Evolutionary conservation across 805 yeast species (phyloP), one percentile per base, ranked within the genome.

Genomic region (Kluyveromyces wickerhamii): DNA sequence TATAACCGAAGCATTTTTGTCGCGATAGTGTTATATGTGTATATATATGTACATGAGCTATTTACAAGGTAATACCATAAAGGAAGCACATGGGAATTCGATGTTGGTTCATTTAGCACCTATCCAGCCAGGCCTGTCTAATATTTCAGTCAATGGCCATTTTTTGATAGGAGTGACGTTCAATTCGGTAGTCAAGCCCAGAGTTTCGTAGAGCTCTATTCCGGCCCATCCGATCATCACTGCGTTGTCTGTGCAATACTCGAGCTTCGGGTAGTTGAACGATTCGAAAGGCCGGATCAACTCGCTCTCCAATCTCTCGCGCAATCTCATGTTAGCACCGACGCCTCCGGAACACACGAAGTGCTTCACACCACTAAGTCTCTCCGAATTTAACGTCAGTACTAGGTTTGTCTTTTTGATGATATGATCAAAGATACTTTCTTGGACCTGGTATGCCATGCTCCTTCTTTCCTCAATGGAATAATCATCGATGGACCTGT

Each of bases 221-320:
- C 96, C 98, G 0, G 97, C 95, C 77, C 94, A 85, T 1, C 96
- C 98, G 34, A 92, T 92, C 98, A 92, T 92, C 2, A 86, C 74
- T 0, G 96, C 95, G 56, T 92, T 92, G 51, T 92, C 98, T 0
- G 96, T 86, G 52, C 98, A 92, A 40, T 87, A 62, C 2, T 67
- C 59, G 2, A 77, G 63, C 14, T 73, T 76, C 0, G 96, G 95
- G 47, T 77, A 85, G 43, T 73, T 72, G 29, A 77, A 73, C 1
- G 52, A 45, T n/a, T 56, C 36, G 48, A 65, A 48, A 45, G 20
- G n/a, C 9, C 29, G 19, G 3, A 57, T 34, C n/a, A 75, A 55
- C 4, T 66, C 63, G 1, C 49, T 44, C 31, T 52, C 46, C 5
- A 82, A 53, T 60, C 68, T 69, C 6, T 54, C 40, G 35, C 94